Conservation (phyloP, 495 filamentous ascomycete genomes). For the Penicillium cinerascens region DNA sequence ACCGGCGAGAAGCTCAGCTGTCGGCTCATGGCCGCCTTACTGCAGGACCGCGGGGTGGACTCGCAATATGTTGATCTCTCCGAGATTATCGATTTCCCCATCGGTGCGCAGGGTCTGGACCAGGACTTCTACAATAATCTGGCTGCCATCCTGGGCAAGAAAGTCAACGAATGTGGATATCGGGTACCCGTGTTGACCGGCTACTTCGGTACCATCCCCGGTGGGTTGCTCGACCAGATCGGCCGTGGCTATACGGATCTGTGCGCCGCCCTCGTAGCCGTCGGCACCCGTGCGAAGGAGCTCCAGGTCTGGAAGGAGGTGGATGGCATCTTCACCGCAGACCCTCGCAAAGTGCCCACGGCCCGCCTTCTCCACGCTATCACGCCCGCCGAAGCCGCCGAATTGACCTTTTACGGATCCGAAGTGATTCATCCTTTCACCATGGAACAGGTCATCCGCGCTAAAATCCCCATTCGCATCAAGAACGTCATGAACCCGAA, state of each 20-base stretch:
- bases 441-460: constrained; percentile 96
- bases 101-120: constrained; percentile 57
- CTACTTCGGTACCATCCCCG: constrained; percentile 84
- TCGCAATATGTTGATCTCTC: constrained; percentile 85
- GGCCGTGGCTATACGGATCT: constrained; percentile 89
- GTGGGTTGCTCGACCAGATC: constrained; percentile 71
- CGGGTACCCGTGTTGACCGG: constrained; percentile 76
- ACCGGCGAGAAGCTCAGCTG: constrained; percentile 93
- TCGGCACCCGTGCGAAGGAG: constrained; percentile 72
- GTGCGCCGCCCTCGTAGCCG: constrained; percentile 77
- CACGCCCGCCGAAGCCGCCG: constrained; percentile 83
- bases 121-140: constrained; percentile 78
- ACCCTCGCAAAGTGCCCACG: constrained; percentile 83
- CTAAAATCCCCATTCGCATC: constrained; percentile 89
- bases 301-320: constrained; percentile 94
- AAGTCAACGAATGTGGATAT: constrained; percentile 64
- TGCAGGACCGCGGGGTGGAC: constrained; percentile 72
- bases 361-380: constrained; percentile 72
- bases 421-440: constrained; percentile 98
- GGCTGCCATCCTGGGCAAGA: constrained; percentile 59
- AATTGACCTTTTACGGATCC: constrained; percentile 89
- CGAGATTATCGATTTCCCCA: constrained; percentile 64
- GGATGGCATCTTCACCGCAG: constrained; percentile 86
- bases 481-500: constrained; percentile 97
- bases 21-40: constrained; percentile 74